Evolutionary conservation across 805 yeast species (phyloP), one percentile per base, ranked within the genome.

Genomic region (Yarrowia sp.): DNA sequence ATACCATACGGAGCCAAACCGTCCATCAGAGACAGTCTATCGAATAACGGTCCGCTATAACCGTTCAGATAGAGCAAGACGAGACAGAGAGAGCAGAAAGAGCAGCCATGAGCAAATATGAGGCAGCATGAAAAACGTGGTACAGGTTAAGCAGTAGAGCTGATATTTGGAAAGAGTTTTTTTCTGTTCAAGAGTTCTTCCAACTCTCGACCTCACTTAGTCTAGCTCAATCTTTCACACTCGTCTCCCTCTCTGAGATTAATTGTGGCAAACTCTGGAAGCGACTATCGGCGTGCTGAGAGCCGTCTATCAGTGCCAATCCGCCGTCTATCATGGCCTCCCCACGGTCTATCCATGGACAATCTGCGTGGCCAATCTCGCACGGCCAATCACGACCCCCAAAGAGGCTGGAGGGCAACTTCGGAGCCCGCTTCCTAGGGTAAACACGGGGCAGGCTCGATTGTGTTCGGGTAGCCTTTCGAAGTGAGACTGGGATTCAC

Each of bases 1-100:
- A 45, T 45, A 45, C 48, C 48, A 45, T 45, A 45, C 48, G 48
- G 48, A 45, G 48, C 26, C 48, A 42, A 42, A 42, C 46, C 19
- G 19, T 38, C 12, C 40, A 26, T 38, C 40, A 38, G 46, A 8
- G 46, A n/a, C 22, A 45, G 26, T 16, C 48, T 19, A 45, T 45
- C 48, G 26, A 26, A 45, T 8, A 45, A 45, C 48, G 48, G 48
- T 16, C 48, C 48, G 48, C 48, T 43, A 16, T n/a, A 43, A 43
- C 48, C 48, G 48, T 43, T 43, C 16, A 8, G 32, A 42, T n/a
- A 15, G 45, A 42, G 45, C 45, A 42, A 42, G 9, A 15, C 32
- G 3, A 26, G 32, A 5, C 7, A 3, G 32, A 3, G 32, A 26
- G 32, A 26, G 32, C 7, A 26, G 32, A 26, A 26, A 26, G 32